phyloP scores from a whole-genome alignment of 208 protist genomes.

The Borovskyia barvae region DNA sequence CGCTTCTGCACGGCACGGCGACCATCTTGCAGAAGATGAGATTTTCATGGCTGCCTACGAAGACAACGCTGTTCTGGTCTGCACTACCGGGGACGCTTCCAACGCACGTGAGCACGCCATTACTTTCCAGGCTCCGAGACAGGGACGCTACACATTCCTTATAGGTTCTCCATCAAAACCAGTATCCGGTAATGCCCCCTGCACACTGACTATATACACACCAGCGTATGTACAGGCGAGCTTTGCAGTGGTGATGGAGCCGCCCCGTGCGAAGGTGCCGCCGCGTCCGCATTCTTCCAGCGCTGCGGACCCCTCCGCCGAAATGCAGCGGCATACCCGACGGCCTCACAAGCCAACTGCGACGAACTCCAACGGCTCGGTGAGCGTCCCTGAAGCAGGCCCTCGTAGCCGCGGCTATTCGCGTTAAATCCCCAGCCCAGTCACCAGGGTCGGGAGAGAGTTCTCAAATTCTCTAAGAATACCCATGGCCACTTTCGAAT shows the following conservation, averaged over 20 bases:
- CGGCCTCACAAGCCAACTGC: conserved; percentile 19
- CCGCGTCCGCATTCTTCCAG: conserved; percentile 28
- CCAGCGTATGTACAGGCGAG: conserved; percentile 41
- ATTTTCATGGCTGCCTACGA: conserved; percentile 55
- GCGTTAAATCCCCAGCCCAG: conserved; percentile 18
- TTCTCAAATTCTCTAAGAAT: too few relatives aligned
- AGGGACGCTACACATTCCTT: conserved; percentile 53
- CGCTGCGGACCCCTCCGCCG: conserved; percentile 1
- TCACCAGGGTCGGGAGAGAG: too few relatives aligned
- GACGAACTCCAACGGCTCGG: conserved; percentile 22
- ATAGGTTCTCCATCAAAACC: conserved; percentile 33
- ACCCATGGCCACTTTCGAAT: not conserved
- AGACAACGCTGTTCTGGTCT: conserved; percentile 37
- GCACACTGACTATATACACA: conserved; percentile 56
- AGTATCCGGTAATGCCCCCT: conserved; percentile 46
- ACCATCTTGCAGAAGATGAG: conserved; percentile 56
- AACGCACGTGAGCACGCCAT: conserved; percentile 76
- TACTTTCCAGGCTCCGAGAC: conserved; percentile 31
- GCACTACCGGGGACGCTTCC: conserved; percentile 46
- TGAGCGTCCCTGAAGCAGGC: too few relatives aligned
- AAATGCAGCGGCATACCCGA: conserved; percentile 8
- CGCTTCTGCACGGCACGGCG: conserved; percentile 24
- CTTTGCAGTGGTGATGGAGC: conserved; percentile 40
- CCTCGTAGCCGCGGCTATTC: conserved; percentile 27
- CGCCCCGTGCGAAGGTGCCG: conserved; percentile 25